Evolutionary conservation across 2,329 filamentous ascomycete genomes (phyloP).

Genomic region (Paraconiothyrium brasiliense): DNA sequence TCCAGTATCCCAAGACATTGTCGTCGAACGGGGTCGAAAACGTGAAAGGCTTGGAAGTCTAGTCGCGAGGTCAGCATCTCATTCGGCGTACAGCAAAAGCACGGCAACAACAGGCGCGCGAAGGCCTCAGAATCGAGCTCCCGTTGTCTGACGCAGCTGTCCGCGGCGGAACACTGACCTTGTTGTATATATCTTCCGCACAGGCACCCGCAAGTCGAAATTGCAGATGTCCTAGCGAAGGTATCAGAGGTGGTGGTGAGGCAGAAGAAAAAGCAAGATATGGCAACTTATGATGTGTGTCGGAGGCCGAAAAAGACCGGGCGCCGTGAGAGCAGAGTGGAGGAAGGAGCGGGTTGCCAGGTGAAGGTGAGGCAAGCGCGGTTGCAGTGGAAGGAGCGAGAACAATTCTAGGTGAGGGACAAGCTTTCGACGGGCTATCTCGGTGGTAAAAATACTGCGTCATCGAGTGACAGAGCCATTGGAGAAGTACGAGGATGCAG

Average conservation of each 20-base stretch:
- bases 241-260: constrained; percentile 2
- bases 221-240: not conserved
- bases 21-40: not conserved
- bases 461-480: not conserved
- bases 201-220: not conserved
- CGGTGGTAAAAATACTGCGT: not conserved
- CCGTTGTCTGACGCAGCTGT: not conserved
- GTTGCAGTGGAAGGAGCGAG: not conserved
- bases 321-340: not conserved
- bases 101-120: not conserved
- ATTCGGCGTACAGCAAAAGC: not conserved
- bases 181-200: not conserved
- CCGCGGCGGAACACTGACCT: not conserved
- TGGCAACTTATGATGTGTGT: not conserved
- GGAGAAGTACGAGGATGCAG: too few species aligned
- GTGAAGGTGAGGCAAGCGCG: not conserved
- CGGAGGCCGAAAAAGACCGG: not conserved
- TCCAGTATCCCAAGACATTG: constrained; percentile 31
- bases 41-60: not conserved
- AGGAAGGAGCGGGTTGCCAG: constrained; percentile 1
- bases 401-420: not conserved
- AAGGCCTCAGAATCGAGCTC: not conserved
- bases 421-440: not conserved
- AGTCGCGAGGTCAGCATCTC: not conserved
- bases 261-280: not conserved